These are phyloP conservation scores for Claviceps arundinis DNA, from an alignment of 2,329 filamentous ascomycete species.

Conservation along the genomic window DNA sequence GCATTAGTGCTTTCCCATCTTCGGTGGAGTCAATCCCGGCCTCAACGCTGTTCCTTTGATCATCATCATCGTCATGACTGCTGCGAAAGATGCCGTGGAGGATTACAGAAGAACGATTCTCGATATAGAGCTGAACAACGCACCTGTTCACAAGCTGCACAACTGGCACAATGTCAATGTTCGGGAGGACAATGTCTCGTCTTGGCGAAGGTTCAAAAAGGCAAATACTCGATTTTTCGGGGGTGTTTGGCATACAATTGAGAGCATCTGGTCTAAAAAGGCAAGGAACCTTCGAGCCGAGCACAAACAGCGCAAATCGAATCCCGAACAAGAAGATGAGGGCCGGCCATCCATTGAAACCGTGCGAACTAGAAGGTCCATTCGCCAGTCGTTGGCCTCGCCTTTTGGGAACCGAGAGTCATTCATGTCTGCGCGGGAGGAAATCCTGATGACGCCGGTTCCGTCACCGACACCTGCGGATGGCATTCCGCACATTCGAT, in stretches of 20 bases:
- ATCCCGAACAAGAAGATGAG: constrained; percentile 28
- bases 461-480: constrained; percentile 52
- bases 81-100: constrained; percentile 89
- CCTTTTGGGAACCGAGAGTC: constrained; percentile 40
- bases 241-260: constrained; percentile 35
- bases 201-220: constrained; percentile 88
- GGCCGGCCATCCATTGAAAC: constrained; percentile 45
- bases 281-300: constrained; percentile 34
- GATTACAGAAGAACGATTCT: constrained; percentile 85
- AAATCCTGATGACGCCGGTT: constrained; percentile 93
- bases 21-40: constrained; percentile 81
- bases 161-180: constrained; percentile 93
- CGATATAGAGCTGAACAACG: constrained; percentile 92
- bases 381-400: constrained; percentile 30
- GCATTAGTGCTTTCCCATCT: constrained; percentile 85
- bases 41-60: constrained; percentile 85
- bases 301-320: constrained; percentile 24
- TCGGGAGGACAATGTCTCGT: constrained; percentile 68
- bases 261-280: constrained; percentile 37
- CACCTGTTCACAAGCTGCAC: constrained; percentile 76
- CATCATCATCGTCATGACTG: constrained; percentile 76
- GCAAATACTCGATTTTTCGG: constrained; percentile 52
- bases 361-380: constrained; percentile 19
- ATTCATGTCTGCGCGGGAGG: constrained; percentile 44
- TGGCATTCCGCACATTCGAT: constrained; percentile 26